phyloP scores from a whole-genome alignment of 1,139 yeast genomes.

The Candida tunisiensis region DNA sequence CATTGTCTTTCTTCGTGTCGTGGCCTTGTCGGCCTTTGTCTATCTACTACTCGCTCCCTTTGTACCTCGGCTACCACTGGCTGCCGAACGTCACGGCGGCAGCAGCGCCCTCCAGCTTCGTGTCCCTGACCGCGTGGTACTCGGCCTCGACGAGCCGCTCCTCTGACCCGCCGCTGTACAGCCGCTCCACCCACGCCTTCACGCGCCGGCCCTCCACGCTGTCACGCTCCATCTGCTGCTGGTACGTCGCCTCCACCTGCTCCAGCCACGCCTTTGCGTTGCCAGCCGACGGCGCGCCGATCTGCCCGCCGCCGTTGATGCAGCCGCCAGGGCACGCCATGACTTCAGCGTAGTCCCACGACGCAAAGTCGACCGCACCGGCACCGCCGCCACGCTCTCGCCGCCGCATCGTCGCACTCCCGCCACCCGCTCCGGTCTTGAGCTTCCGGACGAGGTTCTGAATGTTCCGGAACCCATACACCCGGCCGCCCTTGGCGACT shows the following conservation, averaged over 20 bases:
- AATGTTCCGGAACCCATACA: constrained; percentile 87
- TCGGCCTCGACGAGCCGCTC: not conserved
- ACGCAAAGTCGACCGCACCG: constrained; percentile 17
- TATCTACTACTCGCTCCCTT: too few species aligned
- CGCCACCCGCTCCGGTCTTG: constrained; percentile 22
- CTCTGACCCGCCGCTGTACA: constrained; percentile 2
- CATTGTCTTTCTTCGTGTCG: too few species aligned
- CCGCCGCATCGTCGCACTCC: constrained; percentile 10
- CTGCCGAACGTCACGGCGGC: constrained; percentile 9
- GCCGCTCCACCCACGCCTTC: constrained; percentile 1
- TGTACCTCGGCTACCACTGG: constrained; percentile 10
- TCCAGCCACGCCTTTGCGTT: constrained; percentile 18
- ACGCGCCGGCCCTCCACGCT: constrained; percentile 2
- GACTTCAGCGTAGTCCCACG: constrained; percentile 75
- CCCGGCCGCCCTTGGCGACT: constrained; percentile 54
- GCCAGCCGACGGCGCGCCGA: constrained; percentile 28
- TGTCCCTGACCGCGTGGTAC: constrained; percentile 5
- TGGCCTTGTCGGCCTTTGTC: too few species aligned
- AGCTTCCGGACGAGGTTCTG: constrained; percentile 82
- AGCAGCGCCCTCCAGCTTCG: constrained; percentile 5
- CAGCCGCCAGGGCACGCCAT: constrained; percentile 99
- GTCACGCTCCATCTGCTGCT: too few species aligned
- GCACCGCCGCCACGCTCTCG: constrained; percentile 15
- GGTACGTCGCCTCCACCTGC: constrained; percentile 15
- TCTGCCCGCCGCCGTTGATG: constrained; percentile 94